Evolutionary conservation across 2,329 filamentous ascomycete genomes (phyloP).

Genomic region (Botrytis porri): DNA sequence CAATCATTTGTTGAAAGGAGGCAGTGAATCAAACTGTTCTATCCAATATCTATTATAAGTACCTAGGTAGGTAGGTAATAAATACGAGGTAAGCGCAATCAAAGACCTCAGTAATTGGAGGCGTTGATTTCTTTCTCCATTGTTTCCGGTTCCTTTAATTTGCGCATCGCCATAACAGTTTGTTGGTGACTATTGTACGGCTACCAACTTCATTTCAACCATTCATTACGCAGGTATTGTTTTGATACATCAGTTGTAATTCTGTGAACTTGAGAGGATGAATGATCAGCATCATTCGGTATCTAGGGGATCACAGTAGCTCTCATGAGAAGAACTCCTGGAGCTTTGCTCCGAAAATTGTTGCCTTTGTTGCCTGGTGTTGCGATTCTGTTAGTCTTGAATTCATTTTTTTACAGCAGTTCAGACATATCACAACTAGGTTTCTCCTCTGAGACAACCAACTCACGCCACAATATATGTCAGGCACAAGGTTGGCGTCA

Average conservation of each 20-base stretch:
- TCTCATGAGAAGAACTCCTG: neutral
- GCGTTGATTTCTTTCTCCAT: neutral
- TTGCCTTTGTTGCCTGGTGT: neutral
- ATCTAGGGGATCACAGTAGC: neutral
- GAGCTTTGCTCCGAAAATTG: neutral
- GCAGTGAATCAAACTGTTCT: neutral
- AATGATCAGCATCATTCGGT: slow-evolving; percentile 13
- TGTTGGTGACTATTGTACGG: neutral
- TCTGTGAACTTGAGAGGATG: neutral
- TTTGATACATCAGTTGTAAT: neutral
- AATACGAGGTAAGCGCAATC: neutral
- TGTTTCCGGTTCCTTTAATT: neutral
- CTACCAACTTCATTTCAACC: neutral
- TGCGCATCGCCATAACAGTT: neutral
- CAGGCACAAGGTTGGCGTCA: slow-evolving; percentile 20
- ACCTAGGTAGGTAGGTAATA: too few species aligned
- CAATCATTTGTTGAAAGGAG: neutral
- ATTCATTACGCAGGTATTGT: neutral
- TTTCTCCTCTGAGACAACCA: neutral
- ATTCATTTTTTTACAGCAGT: neutral
- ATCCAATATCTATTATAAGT: neutral
- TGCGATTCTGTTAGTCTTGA: slow-evolving; percentile 2
- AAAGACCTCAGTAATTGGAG: neutral
- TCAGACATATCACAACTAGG: neutral
- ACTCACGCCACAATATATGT: neutral